Conservation (phyloP, 225 moss, liverwort and hornwort genomes). For the Neckera pumila region DNA sequence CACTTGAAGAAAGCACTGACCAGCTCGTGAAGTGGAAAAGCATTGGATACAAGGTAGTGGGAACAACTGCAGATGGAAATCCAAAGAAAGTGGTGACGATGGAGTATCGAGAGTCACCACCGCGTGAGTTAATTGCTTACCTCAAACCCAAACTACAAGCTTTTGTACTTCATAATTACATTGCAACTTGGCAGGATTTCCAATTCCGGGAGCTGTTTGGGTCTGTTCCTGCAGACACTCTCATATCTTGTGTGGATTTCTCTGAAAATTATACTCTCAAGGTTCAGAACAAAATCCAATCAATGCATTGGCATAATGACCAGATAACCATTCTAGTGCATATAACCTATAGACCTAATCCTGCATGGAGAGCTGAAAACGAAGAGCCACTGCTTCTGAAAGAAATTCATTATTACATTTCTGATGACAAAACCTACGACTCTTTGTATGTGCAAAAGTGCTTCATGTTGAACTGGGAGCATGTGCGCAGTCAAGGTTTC, state of each 20-base stretch:
- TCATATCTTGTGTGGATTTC: neutral
- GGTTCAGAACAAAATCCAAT: no score
- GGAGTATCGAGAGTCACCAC: no score
- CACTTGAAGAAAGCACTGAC: no score
- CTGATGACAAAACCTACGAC: neutral
- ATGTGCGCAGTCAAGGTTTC: neutral
- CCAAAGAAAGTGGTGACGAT: no score
- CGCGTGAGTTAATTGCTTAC: no score
- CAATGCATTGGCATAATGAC: no score
- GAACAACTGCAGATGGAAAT: no score
- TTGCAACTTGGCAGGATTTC: no score
- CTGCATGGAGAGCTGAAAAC: neutral
- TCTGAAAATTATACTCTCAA: neutral
- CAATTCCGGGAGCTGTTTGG: neutral
- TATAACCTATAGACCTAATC: neutral
- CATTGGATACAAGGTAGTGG: no score
- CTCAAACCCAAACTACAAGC: no score
- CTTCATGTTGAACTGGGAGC: neutral
- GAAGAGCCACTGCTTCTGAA: neutral
- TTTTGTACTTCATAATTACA: no score
- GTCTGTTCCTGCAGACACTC: neutral
- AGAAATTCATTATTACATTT: neutral
- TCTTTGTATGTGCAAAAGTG: neutral
- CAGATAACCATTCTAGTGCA: neutral
- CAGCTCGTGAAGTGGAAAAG: no score